Base-by-base conservation (phyloP, 164 flowering plant genomes). In the Macadamia tetraphylla region DNA sequence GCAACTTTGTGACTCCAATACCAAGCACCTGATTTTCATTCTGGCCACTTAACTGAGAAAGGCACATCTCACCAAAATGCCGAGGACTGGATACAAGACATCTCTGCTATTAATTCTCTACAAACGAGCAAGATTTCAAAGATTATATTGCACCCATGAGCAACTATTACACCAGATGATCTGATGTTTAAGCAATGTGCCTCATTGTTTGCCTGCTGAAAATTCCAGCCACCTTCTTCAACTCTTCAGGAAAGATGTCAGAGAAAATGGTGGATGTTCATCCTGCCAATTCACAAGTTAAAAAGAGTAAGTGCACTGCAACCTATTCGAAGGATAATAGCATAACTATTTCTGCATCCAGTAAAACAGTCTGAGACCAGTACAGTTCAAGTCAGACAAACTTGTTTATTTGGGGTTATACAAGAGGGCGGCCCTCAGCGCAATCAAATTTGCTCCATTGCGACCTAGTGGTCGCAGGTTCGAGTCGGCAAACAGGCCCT, bases 161-260 rank as follows among this genome's bases (percentile, higher is more conserved):
- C 58, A 56, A 53, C 68, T 58, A 40, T 46, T 51, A 62, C 63
- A 73, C 66, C 73, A 29, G 62, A 70, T 31, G 66, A 60, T 46
- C 29, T 59, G 58, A 32, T 35, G 74, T 63, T 60, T 58, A 64
- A 15, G 2, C 56, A 58, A 44, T 51, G 51, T 23, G 63, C 64
- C 63, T 57, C 67, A 32, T 40, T 18, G 32, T 71, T 63, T n/a
- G 29, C 53, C 29, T 10, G 53, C 59, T 23, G 48, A 42, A 59
- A 64, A 60, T 29, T 73, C 48, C 6, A 61, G 40, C 6, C 23
- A 31, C 23, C 48, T 58, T 65, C 43, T 61, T 62, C 6, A 90
- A 78, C 90, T 80, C 74, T 85, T 83, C 31, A 91, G 77, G 69
- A 91, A 89, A 69, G 88, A 88, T 79, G 82, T 84, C 76, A 89